A percentile compares a stretch with the other conserved stretches of the same genome.
phyloP scores from a whole-genome alignment of 2,329 filamentous ascomycete species.

The Curvularia sp. region DNA sequence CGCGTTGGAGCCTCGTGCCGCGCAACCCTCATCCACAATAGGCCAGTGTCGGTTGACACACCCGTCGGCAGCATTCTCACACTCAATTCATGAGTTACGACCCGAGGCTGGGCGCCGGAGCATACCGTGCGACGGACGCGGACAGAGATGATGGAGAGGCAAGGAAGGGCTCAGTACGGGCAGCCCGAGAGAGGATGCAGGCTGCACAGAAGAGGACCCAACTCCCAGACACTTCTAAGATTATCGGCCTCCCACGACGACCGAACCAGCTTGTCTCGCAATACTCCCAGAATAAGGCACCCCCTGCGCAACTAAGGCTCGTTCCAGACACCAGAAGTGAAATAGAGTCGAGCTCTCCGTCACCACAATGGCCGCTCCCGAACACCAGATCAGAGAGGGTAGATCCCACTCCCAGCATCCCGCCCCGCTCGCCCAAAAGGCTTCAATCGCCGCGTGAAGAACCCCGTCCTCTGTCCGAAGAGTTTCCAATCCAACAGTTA shows the following conservation, averaged over 20 bases:
- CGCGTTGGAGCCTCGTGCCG: constrained; percentile 4
- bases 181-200: constrained; percentile 46
- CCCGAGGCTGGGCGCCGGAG: constrained; percentile 40
- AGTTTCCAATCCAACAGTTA: constrained; percentile 42
- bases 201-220: constrained; percentile 39
- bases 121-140: constrained; percentile 39
- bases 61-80: constrained; percentile 37
- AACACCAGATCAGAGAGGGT: constrained; percentile 39
- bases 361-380: constrained; percentile 57
- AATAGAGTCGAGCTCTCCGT: constrained; percentile 38
- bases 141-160: constrained; percentile 27
- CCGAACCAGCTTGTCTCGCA: constrained; percentile 46
- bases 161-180: constrained; percentile 48
- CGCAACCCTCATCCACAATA: constrained; percentile 11
- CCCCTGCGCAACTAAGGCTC: constrained; percentile 24
- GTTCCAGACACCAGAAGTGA: constrained; percentile 26
- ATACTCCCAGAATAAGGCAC: constrained; percentile 26
- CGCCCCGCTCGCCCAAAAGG: constrained; percentile 37
- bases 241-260: constrained; percentile 46
- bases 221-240: constrained; percentile 41
- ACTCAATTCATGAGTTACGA: constrained; percentile 49
- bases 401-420: constrained; percentile 34
- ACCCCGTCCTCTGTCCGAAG: constrained; percentile 48
- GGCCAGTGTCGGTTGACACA: constrained; percentile 47
- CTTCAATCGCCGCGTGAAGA: constrained; percentile 53